Evolutionary conservation across 2,329 filamentous ascomycete species (phyloP).

Genomic region (Neodidymelliopsis sp.): DNA sequence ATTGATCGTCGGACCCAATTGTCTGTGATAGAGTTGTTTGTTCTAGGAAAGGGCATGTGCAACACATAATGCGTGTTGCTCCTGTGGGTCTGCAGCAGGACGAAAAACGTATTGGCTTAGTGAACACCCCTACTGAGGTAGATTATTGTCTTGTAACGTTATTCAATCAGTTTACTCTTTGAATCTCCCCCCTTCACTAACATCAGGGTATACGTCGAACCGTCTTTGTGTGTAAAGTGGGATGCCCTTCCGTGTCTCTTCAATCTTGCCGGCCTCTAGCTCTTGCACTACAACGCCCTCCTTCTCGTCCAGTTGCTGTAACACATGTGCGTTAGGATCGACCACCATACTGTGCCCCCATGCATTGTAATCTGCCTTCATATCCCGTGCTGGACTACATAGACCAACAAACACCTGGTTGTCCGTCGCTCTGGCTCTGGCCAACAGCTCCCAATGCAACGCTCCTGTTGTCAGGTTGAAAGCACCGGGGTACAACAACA

Average conservation of each 20-base stretch:
- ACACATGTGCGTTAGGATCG: slow-evolving; percentile 84
- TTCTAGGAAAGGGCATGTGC: neutral
- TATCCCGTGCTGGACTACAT: slow-evolving; percentile 88
- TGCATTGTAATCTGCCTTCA: slow-evolving; percentile 79
- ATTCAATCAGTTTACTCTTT: slow-evolving; percentile 38
- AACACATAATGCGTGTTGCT: neutral
- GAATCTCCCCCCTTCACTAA: slow-evolving; percentile 67
- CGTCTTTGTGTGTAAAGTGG: slow-evolving; percentile 84
- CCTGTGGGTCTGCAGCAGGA: neutral
- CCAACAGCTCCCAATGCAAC: slow-evolving; percentile 88
- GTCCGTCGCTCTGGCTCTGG: slow-evolving; percentile 83
- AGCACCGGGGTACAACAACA: slow-evolving; percentile 91
- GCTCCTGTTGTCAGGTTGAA: slow-evolving; percentile 95
- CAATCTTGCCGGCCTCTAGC: slow-evolving; percentile 54
- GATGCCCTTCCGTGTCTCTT: slow-evolving; percentile 68
- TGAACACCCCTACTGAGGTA: neutral
- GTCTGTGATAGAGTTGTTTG: neutral
- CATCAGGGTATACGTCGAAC: slow-evolving; percentile 95
- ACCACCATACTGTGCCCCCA: slow-evolving; percentile 91
- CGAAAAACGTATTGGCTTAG: neutral
- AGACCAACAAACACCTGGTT: slow-evolving; percentile 94
- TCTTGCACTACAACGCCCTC: slow-evolving; percentile 77
- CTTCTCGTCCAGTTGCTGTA: slow-evolving; percentile 78
- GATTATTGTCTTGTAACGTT: neutral
- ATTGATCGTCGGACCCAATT: slow-evolving; percentile 2